Conservation (phyloP, 139 green algal genomes). For the Chlorella vulgaris region DNA sequence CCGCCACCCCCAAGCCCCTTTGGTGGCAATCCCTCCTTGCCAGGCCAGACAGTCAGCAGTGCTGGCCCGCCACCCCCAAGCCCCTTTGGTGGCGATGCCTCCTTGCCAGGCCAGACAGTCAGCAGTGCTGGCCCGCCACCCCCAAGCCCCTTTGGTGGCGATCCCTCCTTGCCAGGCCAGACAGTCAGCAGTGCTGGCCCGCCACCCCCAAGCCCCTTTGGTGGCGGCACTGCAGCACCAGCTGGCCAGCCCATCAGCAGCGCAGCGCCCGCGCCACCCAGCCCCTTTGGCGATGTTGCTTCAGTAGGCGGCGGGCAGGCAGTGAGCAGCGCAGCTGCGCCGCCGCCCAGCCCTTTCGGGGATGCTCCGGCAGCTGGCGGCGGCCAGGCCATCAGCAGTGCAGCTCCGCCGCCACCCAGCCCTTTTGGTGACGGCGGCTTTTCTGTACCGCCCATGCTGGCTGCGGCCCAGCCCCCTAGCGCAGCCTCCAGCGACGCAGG, state of each 20-base stretch:
- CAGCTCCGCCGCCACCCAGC: not conserved
- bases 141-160: not conserved
- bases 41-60: no score
- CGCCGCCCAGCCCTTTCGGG: conserved; percentile 2
- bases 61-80: no score
- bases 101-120: no score
- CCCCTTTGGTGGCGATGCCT: no score
- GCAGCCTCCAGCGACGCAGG: not conserved
- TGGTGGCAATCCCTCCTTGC: no score
- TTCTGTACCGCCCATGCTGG: not conserved
- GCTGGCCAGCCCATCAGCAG: not conserved
- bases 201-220: not conserved
- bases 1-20: no score
- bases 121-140: not conserved
- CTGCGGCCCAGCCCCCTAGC: not conserved
- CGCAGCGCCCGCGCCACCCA: not conserved
- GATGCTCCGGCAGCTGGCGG: no score
- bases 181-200: not conserved
- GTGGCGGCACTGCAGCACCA: not conserved
- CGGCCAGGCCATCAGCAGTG: not conserved
- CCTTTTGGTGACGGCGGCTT: not conserved
- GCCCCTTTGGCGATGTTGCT: not conserved
- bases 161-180: not conserved
- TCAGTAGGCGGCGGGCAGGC: not conserved
- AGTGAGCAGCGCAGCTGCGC: not conserved